Percentiles rank a stretch among this genome's conserved stretches.
These are phyloP conservation scores for Lipomyces mesembrius DNA, from an alignment of 805 yeast species.

Conservation along the genomic window DNA sequence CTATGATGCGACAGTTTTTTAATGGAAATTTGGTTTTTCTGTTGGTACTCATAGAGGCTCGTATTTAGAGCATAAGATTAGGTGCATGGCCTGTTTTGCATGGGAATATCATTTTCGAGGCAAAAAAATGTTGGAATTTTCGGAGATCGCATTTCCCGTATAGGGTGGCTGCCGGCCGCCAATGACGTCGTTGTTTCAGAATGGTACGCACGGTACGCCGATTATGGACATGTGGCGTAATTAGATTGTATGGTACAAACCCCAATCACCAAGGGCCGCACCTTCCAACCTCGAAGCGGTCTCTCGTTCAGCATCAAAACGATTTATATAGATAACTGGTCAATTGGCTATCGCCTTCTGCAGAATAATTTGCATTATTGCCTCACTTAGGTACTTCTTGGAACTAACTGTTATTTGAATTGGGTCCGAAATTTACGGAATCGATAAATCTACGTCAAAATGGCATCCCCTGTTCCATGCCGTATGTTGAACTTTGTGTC, in stretches of 20 bases:
- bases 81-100: neutral
- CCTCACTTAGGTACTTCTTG: no score
- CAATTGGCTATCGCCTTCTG: no score
- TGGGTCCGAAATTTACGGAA: neutral
- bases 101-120: no score
- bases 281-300: neutral
- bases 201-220: neutral
- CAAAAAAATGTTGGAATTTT: no score
- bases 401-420: neutral
- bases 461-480: constrained; percentile 12
- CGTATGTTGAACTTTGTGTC: constrained; percentile 1
- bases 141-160: no score
- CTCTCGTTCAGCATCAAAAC: neutral
- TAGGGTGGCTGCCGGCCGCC: no score
- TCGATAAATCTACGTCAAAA: neutral
- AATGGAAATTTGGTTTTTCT: neutral
- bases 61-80: neutral
- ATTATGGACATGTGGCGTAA: no score
- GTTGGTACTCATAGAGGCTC: neutral
- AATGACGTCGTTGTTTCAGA: neutral
- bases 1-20: no score
- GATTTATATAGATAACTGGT: neutral
- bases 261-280: neutral
- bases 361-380: no score
- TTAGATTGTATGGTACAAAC: neutral